Percentiles rank a stretch among this genome's conserved stretches.
Evolutionary conservation across 2,329 filamentous ascomycete genomes (phyloP).

Genomic region (Simplicillium sp.): DNA sequence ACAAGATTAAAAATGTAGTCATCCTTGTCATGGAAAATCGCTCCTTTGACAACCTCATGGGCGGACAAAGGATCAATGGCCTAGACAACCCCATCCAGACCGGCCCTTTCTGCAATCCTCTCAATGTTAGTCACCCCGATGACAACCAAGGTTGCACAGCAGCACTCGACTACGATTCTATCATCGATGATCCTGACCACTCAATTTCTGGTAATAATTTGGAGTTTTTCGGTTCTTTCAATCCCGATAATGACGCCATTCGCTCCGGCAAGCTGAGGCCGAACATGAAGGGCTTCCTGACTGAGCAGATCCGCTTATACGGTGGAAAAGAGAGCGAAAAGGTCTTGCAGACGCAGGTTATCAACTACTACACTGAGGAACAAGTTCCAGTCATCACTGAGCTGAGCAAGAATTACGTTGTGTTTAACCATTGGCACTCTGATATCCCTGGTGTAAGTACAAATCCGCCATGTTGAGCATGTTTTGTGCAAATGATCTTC

Average conservation of each 20-base stretch:
- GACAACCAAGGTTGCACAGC: constrained; percentile 16
- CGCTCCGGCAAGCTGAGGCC: constrained; percentile 18
- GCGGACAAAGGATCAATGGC: constrained; percentile 25
- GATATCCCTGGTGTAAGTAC: constrained; percentile 25
- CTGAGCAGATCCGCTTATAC: constrained; percentile 27
- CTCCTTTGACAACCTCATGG: constrained; percentile 32
- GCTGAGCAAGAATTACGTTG: constrained; percentile 28
- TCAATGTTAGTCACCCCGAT: constrained; percentile 18
- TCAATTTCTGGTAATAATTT: constrained; percentile 31
- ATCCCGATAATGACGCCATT: constrained; percentile 25
- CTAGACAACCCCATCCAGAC: constrained; percentile 31
- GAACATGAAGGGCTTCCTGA: constrained; percentile 26
- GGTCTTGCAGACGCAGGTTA: constrained; percentile 24
- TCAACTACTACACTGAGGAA: constrained; percentile 33
- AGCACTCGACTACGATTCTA: constrained; percentile 27
- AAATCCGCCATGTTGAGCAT: background rate
- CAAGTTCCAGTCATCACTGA: constrained; percentile 29
- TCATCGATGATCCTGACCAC: constrained; percentile 30
- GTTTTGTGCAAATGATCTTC: background rate
- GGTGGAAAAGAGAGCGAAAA: constrained; percentile 18
- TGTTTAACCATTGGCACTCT: constrained; percentile 35
- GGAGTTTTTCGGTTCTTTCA: constrained; percentile 30
- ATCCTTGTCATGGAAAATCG: constrained; percentile 36
- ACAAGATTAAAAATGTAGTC: constrained; percentile 37
- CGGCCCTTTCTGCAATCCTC: constrained; percentile 30